Conservation (phyloP, 2,329 filamentous ascomycete genomes). For the Pestalotiopsis sp. region DNA sequence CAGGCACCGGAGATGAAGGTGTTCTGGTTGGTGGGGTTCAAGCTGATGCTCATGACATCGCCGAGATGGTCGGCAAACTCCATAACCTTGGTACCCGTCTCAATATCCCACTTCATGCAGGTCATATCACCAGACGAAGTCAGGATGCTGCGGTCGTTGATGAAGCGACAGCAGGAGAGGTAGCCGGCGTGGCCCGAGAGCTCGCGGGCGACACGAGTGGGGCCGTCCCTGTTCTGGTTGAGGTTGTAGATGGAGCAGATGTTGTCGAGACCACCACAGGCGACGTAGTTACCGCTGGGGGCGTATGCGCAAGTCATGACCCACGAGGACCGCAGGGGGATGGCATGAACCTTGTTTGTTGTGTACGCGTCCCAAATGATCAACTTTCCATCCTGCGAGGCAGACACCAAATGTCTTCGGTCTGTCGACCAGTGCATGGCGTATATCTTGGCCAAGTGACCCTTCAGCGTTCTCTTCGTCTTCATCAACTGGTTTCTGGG, state of each 20-base stretch:
- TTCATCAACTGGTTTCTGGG: slow-evolving; percentile 94
- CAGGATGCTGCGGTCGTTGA: slow-evolving; percentile 96
- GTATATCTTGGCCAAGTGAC: slow-evolving; percentile 98
- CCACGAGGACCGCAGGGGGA: slow-evolving; percentile 95
- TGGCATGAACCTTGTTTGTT: slow-evolving; percentile 99
- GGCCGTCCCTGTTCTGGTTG: slow-evolving; percentile 90
- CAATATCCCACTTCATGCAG: slow-evolving; percentile 99
- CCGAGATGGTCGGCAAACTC: slow-evolving; percentile 98
- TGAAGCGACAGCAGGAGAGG: slow-evolving; percentile 96
- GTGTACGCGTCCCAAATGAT: slow-evolving; percentile 99
- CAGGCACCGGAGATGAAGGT: slow-evolving; percentile 99
- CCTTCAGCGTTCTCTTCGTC: slow-evolving; percentile 94
- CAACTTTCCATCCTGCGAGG: slow-evolving; percentile 97
- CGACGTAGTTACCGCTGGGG: slow-evolving; percentile 96
- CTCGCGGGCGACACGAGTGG: slow-evolving; percentile 92
- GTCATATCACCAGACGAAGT: slow-evolving; percentile 99
- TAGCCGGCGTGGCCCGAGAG: slow-evolving; percentile 97
- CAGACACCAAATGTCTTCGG: slow-evolving; percentile 92
- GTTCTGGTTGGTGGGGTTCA: slow-evolving; percentile 98
- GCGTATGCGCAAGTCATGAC: slow-evolving; percentile 99
- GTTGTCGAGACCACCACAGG: slow-evolving; percentile 97
- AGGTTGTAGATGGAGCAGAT: slow-evolving; percentile 99
- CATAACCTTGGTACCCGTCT: slow-evolving; percentile 94
- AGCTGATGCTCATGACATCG: slow-evolving; percentile 99
- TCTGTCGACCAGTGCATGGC: slow-evolving; percentile 99